Evolutionary conservation across 805 yeast species (phyloP).

Genomic region (Schizosaccharomyces cryophilus): DNA sequence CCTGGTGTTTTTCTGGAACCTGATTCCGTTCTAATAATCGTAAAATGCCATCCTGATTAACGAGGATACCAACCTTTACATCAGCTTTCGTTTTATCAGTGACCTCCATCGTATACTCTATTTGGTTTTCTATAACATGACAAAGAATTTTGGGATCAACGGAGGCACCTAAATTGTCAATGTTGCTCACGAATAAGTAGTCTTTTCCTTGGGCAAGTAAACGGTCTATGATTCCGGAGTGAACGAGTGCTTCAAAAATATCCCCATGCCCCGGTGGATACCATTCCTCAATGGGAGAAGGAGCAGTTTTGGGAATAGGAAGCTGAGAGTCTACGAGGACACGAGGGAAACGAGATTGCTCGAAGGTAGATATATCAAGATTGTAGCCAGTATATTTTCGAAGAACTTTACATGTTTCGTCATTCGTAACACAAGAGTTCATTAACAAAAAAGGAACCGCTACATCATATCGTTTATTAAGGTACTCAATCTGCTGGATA

Average conservation of each 20-base stretch:
- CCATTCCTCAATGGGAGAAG: slow-evolving; percentile 69
- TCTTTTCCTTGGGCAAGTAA: slow-evolving; percentile 85
- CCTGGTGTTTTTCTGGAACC: slow-evolving; percentile 94
- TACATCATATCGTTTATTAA: slow-evolving; percentile 69
- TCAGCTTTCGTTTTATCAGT: slow-evolving; percentile 98
- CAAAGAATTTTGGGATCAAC: slow-evolving; percentile 73
- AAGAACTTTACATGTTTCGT: slow-evolving; percentile 80
- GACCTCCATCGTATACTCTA: slow-evolving; percentile 94
- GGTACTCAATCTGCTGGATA: slow-evolving; percentile 74
- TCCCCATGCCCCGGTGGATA: slow-evolving; percentile 99
- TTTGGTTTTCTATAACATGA: slow-evolving; percentile 75
- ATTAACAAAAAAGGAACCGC: slow-evolving; percentile 89
- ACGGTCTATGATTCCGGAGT: slow-evolving; percentile 78
- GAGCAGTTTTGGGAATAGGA: slow-evolving; percentile 64
- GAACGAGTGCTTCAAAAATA: slow-evolving; percentile 66
- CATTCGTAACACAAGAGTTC: slow-evolving; percentile 96
- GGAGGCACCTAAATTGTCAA: slow-evolving; percentile 96
- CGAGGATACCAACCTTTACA: slow-evolving; percentile 96
- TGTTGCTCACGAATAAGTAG: slow-evolving; percentile 81
- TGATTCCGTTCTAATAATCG: slow-evolving; percentile 90
- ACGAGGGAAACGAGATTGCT: slow-evolving; percentile 92
- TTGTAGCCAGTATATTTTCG: slow-evolving; percentile 93
- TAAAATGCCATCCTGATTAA: slow-evolving; percentile 83
- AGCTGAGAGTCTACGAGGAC: slow-evolving; percentile 82
- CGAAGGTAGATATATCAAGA: slow-evolving; percentile 81